Conservation (phyloP, 2,329 filamentous ascomycete genomes). For the Stenocarpella maydis region DNA sequence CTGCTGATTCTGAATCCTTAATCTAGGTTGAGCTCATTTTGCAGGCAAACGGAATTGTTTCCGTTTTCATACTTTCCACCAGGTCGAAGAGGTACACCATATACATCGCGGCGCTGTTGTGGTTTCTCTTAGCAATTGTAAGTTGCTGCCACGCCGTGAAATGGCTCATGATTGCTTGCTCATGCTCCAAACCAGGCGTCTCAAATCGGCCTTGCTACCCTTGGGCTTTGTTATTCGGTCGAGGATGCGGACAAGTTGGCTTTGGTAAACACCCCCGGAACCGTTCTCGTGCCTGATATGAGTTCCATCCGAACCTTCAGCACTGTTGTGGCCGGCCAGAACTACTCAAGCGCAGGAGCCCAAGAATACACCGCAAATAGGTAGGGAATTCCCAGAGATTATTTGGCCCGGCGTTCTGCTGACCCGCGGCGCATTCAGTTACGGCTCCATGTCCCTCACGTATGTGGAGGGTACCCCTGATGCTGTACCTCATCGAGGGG, state of each 20-base stretch:
- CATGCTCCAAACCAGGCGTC: neutral
- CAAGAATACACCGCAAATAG: slow-evolving; percentile 19
- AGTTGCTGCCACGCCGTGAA: neutral
- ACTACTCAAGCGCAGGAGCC: neutral
- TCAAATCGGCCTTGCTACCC: slow-evolving; percentile 8
- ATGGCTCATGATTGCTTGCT: neutral
- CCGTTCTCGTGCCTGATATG: neutral
- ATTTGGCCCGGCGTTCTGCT: neutral
- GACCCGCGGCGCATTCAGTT: neutral
- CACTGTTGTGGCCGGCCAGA: neutral
- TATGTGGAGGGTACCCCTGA: neutral
- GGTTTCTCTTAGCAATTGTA: slow-evolving; percentile 16
- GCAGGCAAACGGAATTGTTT: slow-evolving; percentile 38
- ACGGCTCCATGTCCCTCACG: slow-evolving; percentile 2
- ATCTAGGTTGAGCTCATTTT: slow-evolving; percentile 38
- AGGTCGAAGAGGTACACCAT: slow-evolving; percentile 8
- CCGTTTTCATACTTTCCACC: slow-evolving; percentile 36
- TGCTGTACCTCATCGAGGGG: neutral
- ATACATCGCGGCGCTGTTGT: neutral
- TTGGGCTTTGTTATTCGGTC: neutral
- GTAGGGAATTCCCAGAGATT: neutral
- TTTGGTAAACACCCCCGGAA: neutral
- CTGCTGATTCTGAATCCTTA: neutral
- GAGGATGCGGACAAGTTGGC: slow-evolving; percentile 5
- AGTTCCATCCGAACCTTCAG: neutral